Evolutionary conservation across 148 eudicot genomes (phyloP), one percentile per base, ranked within the genome.

Genomic region (Silene conica): DNA sequence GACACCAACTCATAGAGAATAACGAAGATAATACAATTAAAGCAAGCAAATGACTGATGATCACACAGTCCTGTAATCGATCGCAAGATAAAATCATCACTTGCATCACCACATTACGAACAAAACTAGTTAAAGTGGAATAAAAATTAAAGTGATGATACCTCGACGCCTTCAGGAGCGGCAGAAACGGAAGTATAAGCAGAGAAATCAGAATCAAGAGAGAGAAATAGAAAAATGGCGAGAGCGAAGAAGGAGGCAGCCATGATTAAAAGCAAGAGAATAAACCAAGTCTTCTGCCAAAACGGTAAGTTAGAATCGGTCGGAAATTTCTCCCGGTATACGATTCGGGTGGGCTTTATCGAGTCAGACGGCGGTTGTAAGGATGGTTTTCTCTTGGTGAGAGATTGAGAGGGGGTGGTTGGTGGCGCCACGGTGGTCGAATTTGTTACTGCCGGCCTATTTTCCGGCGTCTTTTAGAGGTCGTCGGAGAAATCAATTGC

Each of bases 231-330:
- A 41, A 88, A 88, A 23, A 90, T 75, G 1, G 98, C 96, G 26
- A 95, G 74, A 0, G 66, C 93, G 52, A 95, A 87, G 71, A 87
- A 89, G 11, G 83, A 84, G 9, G 90, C 21, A 52, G 93, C 97
- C 98, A 95, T 95, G 6, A 74, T 64, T 8, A 92, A 72, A 8
- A 95, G 78, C 3, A 89, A 62, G 8, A 72, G 66, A 1, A 93
- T 88, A 56, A 93, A 93, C 97, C 97, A 93, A 70, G 84, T 83
- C 66, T 64, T 85, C 65, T 86, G 90, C 95, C 95, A 93, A 80
- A 93, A 85, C 4, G 98, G 98, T 0, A 82, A 46, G 10, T 84
- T 84, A 14, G 82, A 82, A 21, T 80, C 79, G 20, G 83, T 71
- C 5, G 83, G 77, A 10, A 79, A 50, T 34, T 81, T 66, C 80